These are phyloP conservation scores for Artemisia argyi DNA, from an alignment of 129 eudicot genomes.

Conservation along the genomic window DNA sequence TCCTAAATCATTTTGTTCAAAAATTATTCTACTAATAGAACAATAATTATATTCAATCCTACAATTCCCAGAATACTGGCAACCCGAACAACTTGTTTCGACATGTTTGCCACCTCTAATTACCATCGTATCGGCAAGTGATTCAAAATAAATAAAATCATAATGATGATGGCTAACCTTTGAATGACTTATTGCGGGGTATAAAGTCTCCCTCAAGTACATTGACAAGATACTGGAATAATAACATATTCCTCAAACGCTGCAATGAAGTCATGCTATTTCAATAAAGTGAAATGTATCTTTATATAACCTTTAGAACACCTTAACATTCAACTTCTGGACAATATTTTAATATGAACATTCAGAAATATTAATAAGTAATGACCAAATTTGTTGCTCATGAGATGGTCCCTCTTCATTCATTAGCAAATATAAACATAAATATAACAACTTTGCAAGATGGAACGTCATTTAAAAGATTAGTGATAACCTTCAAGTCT, in stretches of 20 bases:
- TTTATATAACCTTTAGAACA: constrained; percentile 9
- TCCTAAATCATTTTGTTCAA: constrained; percentile 1
- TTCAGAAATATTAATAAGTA: background rate
- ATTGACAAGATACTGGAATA: constrained; percentile 72
- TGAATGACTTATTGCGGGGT: constrained; percentile 57
- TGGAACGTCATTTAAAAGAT: background rate
- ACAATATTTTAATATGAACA: background rate
- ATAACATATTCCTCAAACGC: constrained; percentile 67
- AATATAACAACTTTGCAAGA: too few relatives aligned
- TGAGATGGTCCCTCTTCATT: constrained; percentile 1
- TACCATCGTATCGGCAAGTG: background rate
- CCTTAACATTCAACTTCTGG: background rate
- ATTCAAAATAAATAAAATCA: constrained; percentile 9
- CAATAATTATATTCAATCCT: too few relatives aligned
- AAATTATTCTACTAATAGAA: background rate
- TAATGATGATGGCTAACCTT: constrained; percentile 38
- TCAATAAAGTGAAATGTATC: constrained; percentile 1
- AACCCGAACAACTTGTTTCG: too few relatives aligned
- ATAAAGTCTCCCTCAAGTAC: constrained; percentile 70
- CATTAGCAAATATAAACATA: too few relatives aligned
- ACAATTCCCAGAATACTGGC: too few relatives aligned
- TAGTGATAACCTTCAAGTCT: constrained; percentile 42
- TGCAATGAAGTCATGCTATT: constrained; percentile 38
- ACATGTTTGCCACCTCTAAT: too few relatives aligned
- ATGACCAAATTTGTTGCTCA: constrained; percentile 18